Evolutionary conservation across 2,329 filamentous ascomycete species (phyloP).

Genomic region (Penicillium decumbens): DNA sequence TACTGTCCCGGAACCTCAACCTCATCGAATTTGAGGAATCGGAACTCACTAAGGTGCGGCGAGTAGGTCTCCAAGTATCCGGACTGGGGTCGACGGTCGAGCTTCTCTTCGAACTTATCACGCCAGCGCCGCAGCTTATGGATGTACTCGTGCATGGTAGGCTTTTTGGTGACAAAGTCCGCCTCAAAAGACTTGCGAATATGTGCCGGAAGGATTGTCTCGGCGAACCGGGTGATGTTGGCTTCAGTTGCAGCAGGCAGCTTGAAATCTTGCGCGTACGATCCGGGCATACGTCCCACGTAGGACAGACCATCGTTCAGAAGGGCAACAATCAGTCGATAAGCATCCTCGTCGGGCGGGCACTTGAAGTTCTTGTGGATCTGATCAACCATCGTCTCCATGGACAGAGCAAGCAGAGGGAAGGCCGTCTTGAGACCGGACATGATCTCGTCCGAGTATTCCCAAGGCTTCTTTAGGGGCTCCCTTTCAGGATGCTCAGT

Average conservation of each 20-base stretch:
- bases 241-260: slow-evolving; percentile 84
- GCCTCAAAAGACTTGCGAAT: slow-evolving; percentile 94
- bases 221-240: slow-evolving; percentile 93
- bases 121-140: slow-evolving; percentile 94
- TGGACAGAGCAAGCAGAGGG: slow-evolving; percentile 87
- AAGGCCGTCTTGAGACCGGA: slow-evolving; percentile 94
- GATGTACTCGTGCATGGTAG: slow-evolving; percentile 98
- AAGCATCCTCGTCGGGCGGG: slow-evolving; percentile 95
- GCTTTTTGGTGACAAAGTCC: slow-evolving; percentile 94
- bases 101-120: slow-evolving; percentile 95
- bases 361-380: slow-evolving; percentile 99
- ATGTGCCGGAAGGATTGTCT: slow-evolving; percentile 89
- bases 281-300: slow-evolving; percentile 77
- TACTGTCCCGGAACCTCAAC: slow-evolving; percentile 98
- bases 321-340: slow-evolving; percentile 92
- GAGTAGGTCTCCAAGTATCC: slow-evolving; percentile 80
- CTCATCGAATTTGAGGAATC: slow-evolving; percentile 96
- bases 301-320: slow-evolving; percentile 94
- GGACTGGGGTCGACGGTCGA: slow-evolving; percentile 73
- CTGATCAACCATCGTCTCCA: slow-evolving; percentile 99
- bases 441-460: slow-evolving; percentile 93
- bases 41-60: slow-evolving; percentile 89
- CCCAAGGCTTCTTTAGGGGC: slow-evolving; percentile 76
- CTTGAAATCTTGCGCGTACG: slow-evolving; percentile 87
- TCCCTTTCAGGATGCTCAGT: slow-evolving; percentile 38